phyloP scores from a whole-genome alignment of 2,329 filamentous ascomycete species.

The Chaetoscypha palmicola region DNA sequence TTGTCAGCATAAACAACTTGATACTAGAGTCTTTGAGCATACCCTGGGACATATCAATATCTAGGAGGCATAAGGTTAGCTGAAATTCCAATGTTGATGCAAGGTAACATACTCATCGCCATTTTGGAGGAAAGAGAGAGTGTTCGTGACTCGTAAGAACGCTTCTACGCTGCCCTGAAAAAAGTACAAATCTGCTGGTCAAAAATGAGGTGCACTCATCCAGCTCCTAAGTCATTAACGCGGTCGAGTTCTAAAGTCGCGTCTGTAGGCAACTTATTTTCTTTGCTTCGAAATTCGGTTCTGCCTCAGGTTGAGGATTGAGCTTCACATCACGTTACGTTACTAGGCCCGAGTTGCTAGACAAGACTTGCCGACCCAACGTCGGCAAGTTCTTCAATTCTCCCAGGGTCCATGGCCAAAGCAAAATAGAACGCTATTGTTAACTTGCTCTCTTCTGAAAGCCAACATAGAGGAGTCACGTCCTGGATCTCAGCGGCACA shows the following conservation, averaged over 20 bases:
- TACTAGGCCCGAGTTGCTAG: no score
- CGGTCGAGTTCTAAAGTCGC: conserved; percentile 18
- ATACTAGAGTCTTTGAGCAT: conserved; percentile 31
- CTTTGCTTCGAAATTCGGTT: conserved; percentile 13
- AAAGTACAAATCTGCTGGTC: conserved; percentile 5
- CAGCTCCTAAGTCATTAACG: conserved; percentile 15
- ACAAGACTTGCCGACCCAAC: no score
- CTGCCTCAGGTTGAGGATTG: conserved; percentile 12
- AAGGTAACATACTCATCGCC: conserved; percentile 49
- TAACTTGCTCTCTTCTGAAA: no score
- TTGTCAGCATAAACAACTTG: conserved; percentile 18
- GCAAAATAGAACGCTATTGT: no score
- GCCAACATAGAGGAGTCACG: no score
- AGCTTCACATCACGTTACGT: background rate
- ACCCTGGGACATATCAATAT: conserved; percentile 81
- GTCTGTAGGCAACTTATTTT: conserved; percentile 15
- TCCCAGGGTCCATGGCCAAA: no score
- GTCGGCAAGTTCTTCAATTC: no score
- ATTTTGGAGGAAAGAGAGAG: conserved; percentile 36
- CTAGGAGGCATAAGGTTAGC: conserved; percentile 38
- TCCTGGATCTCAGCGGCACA: no score
- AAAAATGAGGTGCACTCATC: conserved; percentile 7
- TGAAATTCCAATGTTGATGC: conserved; percentile 24
- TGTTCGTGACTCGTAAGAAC: conserved; percentile 15
- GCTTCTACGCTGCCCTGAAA: conserved; percentile 2